Percentiles rank a stretch among this genome's conserved stretches.
Evolutionary conservation across 1,139 yeast genomes (phyloP).

Genomic region (Kodamaea fungicola): DNA sequence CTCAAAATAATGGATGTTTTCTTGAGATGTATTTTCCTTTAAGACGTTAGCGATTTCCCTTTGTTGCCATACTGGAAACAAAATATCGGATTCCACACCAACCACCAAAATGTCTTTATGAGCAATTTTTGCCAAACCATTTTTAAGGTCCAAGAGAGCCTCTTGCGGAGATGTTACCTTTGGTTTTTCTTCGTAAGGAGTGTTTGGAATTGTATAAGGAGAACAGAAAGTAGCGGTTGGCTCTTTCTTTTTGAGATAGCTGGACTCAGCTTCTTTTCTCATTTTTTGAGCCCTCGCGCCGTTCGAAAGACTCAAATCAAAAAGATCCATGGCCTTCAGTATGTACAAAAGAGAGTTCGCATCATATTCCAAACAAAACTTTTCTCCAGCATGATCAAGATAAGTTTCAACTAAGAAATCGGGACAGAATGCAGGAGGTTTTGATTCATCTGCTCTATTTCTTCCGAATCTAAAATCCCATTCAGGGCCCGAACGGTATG

Average conservation of each 20-base stretch:
- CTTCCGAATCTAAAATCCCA: conserved; percentile 94
- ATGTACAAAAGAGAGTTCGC: conserved; percentile 85
- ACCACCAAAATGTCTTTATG: conserved; percentile 69
- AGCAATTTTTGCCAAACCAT: conserved; percentile 63
- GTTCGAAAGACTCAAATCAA: conserved; percentile 65
- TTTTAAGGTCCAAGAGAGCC: conserved; percentile 54
- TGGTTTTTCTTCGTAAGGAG: conserved; percentile 55
- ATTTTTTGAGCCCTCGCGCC: conserved; percentile 41
- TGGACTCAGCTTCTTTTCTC: conserved; percentile 34
- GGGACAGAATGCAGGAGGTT: conserved; percentile 85
- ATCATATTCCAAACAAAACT: conserved; percentile 87
- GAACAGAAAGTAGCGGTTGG: conserved; percentile 11
- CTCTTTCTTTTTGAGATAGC: conserved; percentile 13
- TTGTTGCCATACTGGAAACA: conserved; percentile 96
- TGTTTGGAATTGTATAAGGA: conserved; percentile 39
- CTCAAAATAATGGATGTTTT: conserved; percentile 58
- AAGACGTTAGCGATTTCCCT: conserved; percentile 70
- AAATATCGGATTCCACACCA: conserved; percentile 88
- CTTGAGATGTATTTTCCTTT: conserved; percentile 21
- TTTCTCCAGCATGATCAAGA: conserved; percentile 91
- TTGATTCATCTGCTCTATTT: conserved; percentile 76
- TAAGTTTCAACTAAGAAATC: conserved; percentile 91
- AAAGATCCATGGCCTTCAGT: conserved; percentile 92
- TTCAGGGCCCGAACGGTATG: conserved; percentile 94
- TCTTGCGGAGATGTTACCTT: conserved; percentile 45